Conservation (phyloP, 106 monocot genomes). For the Narthecium ossifragum region DNA sequence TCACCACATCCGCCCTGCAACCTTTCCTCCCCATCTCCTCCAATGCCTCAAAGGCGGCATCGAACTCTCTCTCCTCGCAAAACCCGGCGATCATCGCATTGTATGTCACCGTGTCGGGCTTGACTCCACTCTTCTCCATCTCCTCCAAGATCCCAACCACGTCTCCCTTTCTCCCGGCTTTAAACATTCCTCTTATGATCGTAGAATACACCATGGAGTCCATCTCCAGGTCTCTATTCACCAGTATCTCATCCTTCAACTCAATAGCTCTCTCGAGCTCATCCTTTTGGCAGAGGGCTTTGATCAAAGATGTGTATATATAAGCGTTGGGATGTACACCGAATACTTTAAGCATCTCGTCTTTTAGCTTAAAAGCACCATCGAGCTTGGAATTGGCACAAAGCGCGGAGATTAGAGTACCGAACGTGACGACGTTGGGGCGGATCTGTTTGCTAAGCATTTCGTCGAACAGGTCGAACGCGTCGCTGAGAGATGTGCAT, state of each 20-base stretch:
- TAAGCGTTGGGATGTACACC: slow-evolving; percentile 41
- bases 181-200: slow-evolving; percentile 48
- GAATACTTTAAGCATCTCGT: slow-evolving; percentile 32
- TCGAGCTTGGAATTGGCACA: slow-evolving; percentile 29
- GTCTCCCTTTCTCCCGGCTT: slow-evolving; percentile 45
- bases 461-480: slow-evolving; percentile 63
- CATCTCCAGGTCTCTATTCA: slow-evolving; percentile 19
- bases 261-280: slow-evolving; percentile 41
- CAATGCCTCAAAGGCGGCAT: slow-evolving; percentile 50
- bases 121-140: slow-evolving; percentile 48
- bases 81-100: slow-evolving; percentile 84
- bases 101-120: slow-evolving; percentile 45
- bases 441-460: slow-evolving; percentile 38
- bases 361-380: slow-evolving; percentile 40
- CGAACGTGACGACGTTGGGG: slow-evolving; percentile 45
- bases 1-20: slow-evolving; percentile 52
- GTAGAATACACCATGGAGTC: slow-evolving; percentile 62
- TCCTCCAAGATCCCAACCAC: slow-evolving; percentile 57
- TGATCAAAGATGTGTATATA: slow-evolving; percentile 62
- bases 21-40: slow-evolving; percentile 53
- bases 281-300: slow-evolving; percentile 33
- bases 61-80: slow-evolving; percentile 49
- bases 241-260: slow-evolving; percentile 48
- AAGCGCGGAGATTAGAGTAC: slow-evolving; percentile 46
- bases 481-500: slow-evolving; percentile 8